Evolutionary conservation across 2,329 filamentous ascomycete species (phyloP).

Genomic region (Delphinella strobiligena): DNA sequence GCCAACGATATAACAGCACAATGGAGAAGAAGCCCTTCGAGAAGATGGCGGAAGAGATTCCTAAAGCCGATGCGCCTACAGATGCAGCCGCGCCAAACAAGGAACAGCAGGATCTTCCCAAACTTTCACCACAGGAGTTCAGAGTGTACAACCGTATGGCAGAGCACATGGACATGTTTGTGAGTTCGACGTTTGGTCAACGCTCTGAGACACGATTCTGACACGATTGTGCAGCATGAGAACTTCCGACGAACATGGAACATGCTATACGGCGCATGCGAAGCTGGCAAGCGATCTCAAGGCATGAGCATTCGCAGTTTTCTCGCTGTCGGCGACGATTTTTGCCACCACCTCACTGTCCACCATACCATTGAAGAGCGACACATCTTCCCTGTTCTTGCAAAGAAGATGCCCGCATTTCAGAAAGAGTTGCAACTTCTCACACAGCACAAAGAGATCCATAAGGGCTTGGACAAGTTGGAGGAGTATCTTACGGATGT

Average conservation of each 20-base stretch:
- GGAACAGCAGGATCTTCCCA: constrained; percentile 38
- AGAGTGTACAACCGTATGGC: constrained; percentile 59
- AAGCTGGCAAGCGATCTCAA: constrained; percentile 44
- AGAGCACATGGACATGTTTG: constrained; percentile 63
- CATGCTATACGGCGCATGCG: constrained; percentile 54
- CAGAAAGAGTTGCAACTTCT: constrained; percentile 52
- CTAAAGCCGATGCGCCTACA: constrained; percentile 12
- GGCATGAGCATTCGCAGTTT: constrained; percentile 59
- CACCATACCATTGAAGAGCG: constrained; percentile 79
- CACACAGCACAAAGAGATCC: constrained; percentile 66
- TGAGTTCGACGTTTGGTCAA: constrained; percentile 29
- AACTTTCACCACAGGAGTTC: constrained; percentile 56
- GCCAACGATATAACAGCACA: constrained; percentile 1
- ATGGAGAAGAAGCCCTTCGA: constrained; percentile 14
- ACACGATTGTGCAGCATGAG: constrained; percentile 44
- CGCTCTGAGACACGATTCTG: neutral
- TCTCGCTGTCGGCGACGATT: constrained; percentile 54
- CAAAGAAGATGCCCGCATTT: constrained; percentile 69
- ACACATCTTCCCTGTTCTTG: constrained; percentile 69
- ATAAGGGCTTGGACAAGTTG: constrained; percentile 39
- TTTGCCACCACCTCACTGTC: constrained; percentile 55
- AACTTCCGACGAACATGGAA: constrained; percentile 68
- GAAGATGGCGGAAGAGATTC: constrained; percentile 16
- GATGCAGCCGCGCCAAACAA: constrained; percentile 12
- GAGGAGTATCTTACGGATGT: constrained; percentile 20